Evolutionary conservation across 140 eudicot genomes (phyloP).

Genomic region (Bidens hawaiensis): DNA sequence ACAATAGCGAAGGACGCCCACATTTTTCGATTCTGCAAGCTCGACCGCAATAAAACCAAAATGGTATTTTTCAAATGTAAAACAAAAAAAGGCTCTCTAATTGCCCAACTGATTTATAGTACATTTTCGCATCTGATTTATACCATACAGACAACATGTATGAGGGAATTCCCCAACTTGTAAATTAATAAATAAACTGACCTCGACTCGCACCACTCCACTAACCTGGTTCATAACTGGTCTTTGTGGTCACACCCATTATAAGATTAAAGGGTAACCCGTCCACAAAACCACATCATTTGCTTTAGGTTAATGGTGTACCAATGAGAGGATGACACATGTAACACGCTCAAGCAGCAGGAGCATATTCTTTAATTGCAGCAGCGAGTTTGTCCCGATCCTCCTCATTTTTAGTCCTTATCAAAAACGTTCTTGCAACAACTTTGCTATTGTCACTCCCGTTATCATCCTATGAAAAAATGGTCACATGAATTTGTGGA

Average conservation of each 20-base stretch:
- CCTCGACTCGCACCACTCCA: constrained; percentile 14
- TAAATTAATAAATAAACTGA: constrained; percentile 19
- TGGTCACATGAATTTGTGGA: background rate
- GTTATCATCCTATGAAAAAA: constrained; percentile 42
- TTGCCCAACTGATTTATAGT: constrained; percentile 18
- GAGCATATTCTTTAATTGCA: constrained; percentile 69
- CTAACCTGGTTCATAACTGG: constrained; percentile 1
- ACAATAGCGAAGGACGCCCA: background rate
- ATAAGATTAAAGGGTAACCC: background rate
- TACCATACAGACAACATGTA: constrained; percentile 26
- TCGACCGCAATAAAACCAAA: background rate
- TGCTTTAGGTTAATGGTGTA: background rate
- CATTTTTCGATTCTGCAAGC: background rate
- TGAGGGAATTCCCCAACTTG: constrained; percentile 10
- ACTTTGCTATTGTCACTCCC: constrained; percentile 39
- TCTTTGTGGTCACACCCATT: constrained; percentile 2
- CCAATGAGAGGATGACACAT: background rate
- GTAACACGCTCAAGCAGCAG: constrained; percentile 30
- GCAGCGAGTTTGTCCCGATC: constrained; percentile 80
- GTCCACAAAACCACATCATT: background rate
- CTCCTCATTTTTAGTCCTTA: constrained; percentile 64
- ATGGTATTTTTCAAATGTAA: too few species aligned
- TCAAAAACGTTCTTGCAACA: constrained; percentile 74
- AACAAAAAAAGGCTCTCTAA: constrained; percentile 8
- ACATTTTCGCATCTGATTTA: constrained; percentile 27